phyloP scores from a whole-genome alignment of 306 rosid species.

The Sphenostylis stenocarpa region DNA sequence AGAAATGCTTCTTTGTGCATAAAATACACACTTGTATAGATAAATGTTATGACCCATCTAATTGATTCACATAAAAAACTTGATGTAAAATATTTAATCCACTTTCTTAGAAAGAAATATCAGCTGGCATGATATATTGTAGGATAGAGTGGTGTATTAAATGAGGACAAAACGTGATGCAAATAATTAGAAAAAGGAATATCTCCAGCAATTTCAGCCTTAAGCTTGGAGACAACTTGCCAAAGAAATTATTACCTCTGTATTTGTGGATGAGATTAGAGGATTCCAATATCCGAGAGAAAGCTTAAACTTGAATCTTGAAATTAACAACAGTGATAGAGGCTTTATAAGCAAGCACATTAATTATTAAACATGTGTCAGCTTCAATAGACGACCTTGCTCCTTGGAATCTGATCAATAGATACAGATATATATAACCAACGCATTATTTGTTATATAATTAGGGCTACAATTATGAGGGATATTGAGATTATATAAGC shows the following conservation, averaged over 20 bases:
- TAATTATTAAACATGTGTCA: neutral
- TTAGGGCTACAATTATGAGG: neutral
- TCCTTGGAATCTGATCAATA: neutral
- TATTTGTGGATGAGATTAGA: constrained; percentile 15
- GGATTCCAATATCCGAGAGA: neutral
- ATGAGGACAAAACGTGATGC: neutral
- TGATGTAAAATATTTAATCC: neutral
- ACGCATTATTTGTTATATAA: no score
- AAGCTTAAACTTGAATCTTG: constrained; percentile 41
- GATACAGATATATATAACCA: neutral
- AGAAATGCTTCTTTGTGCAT: no score
- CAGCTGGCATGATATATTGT: neutral
- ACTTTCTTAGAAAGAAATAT: neutral
- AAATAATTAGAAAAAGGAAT: neutral
- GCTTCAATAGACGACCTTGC: neutral
- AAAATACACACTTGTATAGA: neutral
- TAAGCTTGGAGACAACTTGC: constrained; percentile 41
- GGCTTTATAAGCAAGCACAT: constrained; percentile 28
- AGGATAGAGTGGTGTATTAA: neutral
- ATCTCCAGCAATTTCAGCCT: constrained; percentile 33
- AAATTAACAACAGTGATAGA: neutral
- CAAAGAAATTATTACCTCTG: constrained; percentile 26
- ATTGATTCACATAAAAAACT: neutral
- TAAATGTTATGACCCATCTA: neutral
- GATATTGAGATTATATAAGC: neutral